These are phyloP conservation scores for Calocybe cyanea DNA, from an alignment of 768 basidiomycete species.

Conservation along the genomic window DNA sequence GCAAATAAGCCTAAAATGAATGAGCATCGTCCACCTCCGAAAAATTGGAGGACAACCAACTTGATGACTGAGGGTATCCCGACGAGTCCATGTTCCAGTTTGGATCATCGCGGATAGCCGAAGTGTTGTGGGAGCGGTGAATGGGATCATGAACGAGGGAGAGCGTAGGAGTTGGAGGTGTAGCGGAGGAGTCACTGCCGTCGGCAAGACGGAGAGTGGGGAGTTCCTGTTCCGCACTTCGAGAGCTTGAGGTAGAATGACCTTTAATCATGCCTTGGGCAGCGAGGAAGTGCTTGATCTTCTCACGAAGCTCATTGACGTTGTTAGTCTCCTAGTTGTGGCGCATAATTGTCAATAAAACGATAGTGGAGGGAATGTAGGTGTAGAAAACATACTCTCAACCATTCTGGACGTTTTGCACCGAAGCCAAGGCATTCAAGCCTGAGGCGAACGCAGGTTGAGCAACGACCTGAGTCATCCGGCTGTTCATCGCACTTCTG, in stretches of 20 bases:
- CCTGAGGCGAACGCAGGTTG: slow-evolving; percentile 73
- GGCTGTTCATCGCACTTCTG: slow-evolving; percentile 86
- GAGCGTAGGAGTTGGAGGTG: slow-evolving; percentile 27
- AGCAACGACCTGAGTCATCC: slow-evolving; percentile 58
- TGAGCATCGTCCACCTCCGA: slow-evolving; percentile 12
- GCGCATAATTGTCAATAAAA: slow-evolving; percentile 9
- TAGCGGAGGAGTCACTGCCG: slow-evolving; percentile 32
- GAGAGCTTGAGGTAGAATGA: slow-evolving; percentile 68
- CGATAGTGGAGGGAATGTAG: not conserved
- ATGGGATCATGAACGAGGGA: slow-evolving; percentile 18
- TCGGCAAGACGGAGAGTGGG: slow-evolving; percentile 51
- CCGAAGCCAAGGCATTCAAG: slow-evolving; percentile 88
- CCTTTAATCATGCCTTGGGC: slow-evolving; percentile 90
- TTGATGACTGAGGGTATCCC: slow-evolving; percentile 13
- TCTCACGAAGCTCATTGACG: slow-evolving; percentile 66
- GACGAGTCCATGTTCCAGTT: slow-evolving; percentile 1
- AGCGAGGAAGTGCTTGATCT: slow-evolving; percentile 75
- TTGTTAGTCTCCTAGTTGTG: slow-evolving; percentile 61
- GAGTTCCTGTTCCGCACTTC: slow-evolving; percentile 51
- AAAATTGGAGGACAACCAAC: slow-evolving; percentile 24
- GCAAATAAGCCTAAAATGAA: slow-evolving; percentile 12
- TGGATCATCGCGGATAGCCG: slow-evolving; percentile 22
- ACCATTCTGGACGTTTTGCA: slow-evolving; percentile 80
- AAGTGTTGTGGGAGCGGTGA: slow-evolving; percentile 17
- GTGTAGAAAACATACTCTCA: slow-evolving; percentile 54